Percentiles rank a stretch among this genome's conserved stretches.
phyloP scores from a whole-genome alignment of 768 basidiomycete species.

The Pleurotus tuoliensis region DNA sequence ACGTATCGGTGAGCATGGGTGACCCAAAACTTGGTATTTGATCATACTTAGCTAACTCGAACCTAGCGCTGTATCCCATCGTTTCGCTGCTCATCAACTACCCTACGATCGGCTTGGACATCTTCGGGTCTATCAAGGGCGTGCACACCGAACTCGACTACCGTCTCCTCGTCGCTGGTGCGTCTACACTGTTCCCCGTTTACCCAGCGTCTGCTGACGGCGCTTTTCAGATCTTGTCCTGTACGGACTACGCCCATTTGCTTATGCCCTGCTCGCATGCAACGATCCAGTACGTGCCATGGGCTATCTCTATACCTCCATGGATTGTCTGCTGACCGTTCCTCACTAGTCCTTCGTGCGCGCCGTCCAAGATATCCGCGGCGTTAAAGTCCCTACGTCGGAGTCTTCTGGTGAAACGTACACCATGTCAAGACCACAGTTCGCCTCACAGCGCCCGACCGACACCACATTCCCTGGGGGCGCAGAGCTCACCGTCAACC shows the following conservation, averaged over 20 bases:
- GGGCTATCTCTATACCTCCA: not conserved
- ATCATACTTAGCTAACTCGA: not conserved
- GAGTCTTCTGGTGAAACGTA: not conserved
- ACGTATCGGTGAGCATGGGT: conserved; percentile 12
- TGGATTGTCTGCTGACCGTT: too few species aligned
- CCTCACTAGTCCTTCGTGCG: conserved; percentile 9
- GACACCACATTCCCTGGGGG: not conserved
- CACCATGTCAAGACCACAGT: not conserved
- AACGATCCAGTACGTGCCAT: conserved; percentile 13
- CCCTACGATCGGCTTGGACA: conserved; percentile 17
- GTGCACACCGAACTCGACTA: conserved; percentile 14
- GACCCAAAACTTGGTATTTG: too few species aligned
- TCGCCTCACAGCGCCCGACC: not conserved
- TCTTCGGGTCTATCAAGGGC: conserved; percentile 14
- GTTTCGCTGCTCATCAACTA: conserved; percentile 18
- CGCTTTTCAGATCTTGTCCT: conserved; percentile 12
- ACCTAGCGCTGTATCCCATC: conserved; percentile 20
- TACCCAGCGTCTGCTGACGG: not conserved
- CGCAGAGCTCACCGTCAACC: not conserved
- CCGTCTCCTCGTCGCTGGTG: conserved; percentile 15
- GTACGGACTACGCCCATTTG: conserved; percentile 14
- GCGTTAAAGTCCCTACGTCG: not conserved
- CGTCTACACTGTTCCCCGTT: not conserved
- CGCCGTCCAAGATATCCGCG: conserved; percentile 8
- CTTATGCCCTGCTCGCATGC: conserved; percentile 14